Evolutionary conservation across 331 rosid genomes (phyloP).

Genomic region (Spiraea crenata): DNA sequence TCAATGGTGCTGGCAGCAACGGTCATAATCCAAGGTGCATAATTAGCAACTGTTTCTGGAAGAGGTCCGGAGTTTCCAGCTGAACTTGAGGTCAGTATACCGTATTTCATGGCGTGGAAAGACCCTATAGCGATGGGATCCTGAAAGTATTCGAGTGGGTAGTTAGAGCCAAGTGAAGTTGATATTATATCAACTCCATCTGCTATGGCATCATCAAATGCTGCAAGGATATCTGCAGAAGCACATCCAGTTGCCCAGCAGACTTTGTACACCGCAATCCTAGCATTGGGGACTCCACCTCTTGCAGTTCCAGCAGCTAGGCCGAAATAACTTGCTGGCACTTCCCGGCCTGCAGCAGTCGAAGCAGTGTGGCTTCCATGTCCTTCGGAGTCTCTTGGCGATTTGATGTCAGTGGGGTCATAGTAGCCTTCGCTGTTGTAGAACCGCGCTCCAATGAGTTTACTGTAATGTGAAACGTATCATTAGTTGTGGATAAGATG

Average conservation of each 20-base stretch:
- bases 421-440: neutral
- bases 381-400: slow-evolving; percentile 29
- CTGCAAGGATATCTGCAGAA: slow-evolving; percentile 25
- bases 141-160: neutral
- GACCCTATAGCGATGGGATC: slow-evolving; percentile 34
- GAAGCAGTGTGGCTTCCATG: slow-evolving; percentile 39
- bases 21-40: slow-evolving; percentile 36
- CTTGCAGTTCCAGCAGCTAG: slow-evolving; percentile 27
- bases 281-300: slow-evolving; percentile 33
- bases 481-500: neutral
- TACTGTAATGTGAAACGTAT: slow-evolving; percentile 13
- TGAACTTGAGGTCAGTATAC: slow-evolving; percentile 27
- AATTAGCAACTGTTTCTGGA: slow-evolving; percentile 3
- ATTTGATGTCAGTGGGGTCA: slow-evolving; percentile 7
- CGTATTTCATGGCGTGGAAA: slow-evolving; percentile 34
- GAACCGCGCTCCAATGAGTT: slow-evolving; percentile 33
- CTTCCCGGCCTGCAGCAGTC: slow-evolving; percentile 32
- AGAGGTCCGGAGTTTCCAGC: slow-evolving; percentile 34
- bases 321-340: slow-evolving; percentile 22
- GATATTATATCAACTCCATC: slow-evolving; percentile 39
- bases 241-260: slow-evolving; percentile 21
- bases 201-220: slow-evolving; percentile 38
- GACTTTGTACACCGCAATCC: slow-evolving; percentile 33
- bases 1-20: slow-evolving; percentile 39
- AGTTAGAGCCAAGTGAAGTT: slow-evolving; percentile 8